Conservation (phyloP, 2,329 filamentous ascomycete species). For the Fusarium sp. region DNA sequence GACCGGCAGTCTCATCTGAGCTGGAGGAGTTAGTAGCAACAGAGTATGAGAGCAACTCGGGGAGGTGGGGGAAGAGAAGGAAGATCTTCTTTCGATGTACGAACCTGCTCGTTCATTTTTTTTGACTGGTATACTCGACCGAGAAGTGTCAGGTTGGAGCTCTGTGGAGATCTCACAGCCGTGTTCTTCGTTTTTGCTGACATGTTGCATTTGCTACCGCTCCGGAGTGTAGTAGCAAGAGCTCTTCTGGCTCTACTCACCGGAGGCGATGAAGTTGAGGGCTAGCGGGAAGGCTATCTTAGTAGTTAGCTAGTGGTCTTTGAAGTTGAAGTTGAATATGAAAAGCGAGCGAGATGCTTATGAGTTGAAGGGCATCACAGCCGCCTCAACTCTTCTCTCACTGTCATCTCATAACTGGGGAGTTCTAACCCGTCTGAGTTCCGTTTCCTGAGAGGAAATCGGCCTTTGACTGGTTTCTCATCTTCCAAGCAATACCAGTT, state of each 20-base stretch:
- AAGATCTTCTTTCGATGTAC: conserved; percentile 57
- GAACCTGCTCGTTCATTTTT: conserved; percentile 57
- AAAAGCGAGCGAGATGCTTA: neutral
- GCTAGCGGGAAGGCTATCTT: conserved; percentile 79
- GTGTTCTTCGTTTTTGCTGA: conserved; percentile 40
- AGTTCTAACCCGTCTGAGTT: conserved; percentile 82
- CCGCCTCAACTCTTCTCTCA: conserved; percentile 2
- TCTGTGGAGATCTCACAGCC: conserved; percentile 17
- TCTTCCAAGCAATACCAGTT: conserved; percentile 67
- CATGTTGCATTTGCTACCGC: conserved; percentile 70
- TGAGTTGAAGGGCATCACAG: conserved; percentile 1
- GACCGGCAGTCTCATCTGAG: conserved; percentile 7
- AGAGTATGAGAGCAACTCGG: conserved; percentile 45
- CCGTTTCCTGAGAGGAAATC: conserved; percentile 82
- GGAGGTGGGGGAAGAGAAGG: conserved; percentile 49
- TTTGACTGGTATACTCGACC: conserved; percentile 41
- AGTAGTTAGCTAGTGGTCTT: conserved; percentile 49
- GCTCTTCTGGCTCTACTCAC: conserved; percentile 73
- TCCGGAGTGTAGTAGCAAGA: conserved; percentile 58
- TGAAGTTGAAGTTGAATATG: neutral
- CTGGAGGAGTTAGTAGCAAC: conserved; percentile 47
- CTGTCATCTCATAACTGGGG: conserved; percentile 11
- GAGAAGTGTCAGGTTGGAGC: conserved; percentile 19
- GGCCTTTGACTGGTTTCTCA: conserved; percentile 74
- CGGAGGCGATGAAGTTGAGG: conserved; percentile 91